These are phyloP conservation scores for Tephrocybe sp. DNA, from an alignment of 768 basidiomycete genomes.

Conservation along the genomic window DNA sequence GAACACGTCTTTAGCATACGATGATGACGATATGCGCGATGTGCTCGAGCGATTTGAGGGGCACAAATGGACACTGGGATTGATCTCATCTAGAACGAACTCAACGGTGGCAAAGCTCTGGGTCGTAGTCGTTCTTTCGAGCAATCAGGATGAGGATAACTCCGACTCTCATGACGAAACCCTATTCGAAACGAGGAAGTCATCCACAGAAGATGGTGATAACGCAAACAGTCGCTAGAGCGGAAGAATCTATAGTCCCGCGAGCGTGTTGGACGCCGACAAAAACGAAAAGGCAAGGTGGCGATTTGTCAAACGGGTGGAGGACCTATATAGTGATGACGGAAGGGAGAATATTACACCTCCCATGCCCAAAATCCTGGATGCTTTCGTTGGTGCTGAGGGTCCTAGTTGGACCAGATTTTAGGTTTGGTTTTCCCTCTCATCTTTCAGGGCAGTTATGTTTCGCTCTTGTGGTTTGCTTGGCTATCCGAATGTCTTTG, in stretches of 20 bases:
- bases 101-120: slow-evolving; percentile 19
- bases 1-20: slow-evolving; percentile 22
- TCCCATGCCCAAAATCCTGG: slow-evolving; percentile 46
- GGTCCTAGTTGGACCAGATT: slow-evolving; percentile 31
- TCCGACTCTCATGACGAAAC: slow-evolving; percentile 14
- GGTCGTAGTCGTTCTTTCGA: slow-evolving; percentile 30
- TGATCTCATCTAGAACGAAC: slow-evolving; percentile 5
- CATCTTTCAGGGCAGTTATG: slow-evolving; percentile 9
- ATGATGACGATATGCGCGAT: slow-evolving; percentile 32
- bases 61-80: slow-evolving; percentile 11
- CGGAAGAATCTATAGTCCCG: slow-evolving; percentile 48
- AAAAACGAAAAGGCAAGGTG: slow-evolving; percentile 50
- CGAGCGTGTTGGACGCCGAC: slow-evolving; percentile 53
- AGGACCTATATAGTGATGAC: slow-evolving; percentile 47
- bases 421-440: slow-evolving; percentile 22
- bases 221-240: slow-evolving; percentile 42
- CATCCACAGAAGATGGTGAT: slow-evolving; percentile 25
- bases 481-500: slow-evolving; percentile 6
- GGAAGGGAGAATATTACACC: slow-evolving; percentile 37
- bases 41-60: slow-evolving; percentile 40
- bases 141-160: slow-evolving; percentile 14
- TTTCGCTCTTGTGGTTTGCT: too few relatives aligned
- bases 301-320: slow-evolving; percentile 51
- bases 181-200: slow-evolving; percentile 16
- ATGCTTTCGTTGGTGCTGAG: slow-evolving; percentile 24